These are phyloP conservation scores for Hanseniaspora thailandica DNA, from an alignment of 805 yeast species.

Conservation along the genomic window DNA sequence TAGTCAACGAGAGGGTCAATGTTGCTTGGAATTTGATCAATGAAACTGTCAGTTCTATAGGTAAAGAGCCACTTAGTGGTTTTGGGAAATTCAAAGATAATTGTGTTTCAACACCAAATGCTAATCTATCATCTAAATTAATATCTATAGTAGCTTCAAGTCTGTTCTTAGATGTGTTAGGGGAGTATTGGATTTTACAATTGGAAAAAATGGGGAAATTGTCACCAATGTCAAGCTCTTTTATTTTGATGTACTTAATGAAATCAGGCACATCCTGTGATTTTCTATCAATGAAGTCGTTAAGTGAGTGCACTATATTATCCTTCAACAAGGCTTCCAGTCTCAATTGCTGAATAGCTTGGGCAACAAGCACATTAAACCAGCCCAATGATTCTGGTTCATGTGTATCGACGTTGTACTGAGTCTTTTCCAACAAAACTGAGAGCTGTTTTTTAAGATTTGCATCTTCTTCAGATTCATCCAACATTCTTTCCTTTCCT, in stretches of 20 bases:
- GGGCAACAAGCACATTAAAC: conserved; percentile 92
- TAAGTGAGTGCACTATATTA: conserved; percentile 68
- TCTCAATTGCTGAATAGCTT: conserved; percentile 73
- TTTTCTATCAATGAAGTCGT: conserved; percentile 43
- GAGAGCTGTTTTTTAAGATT: conserved; percentile 26
- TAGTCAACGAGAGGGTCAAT: conserved; percentile 58
- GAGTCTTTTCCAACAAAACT: conserved; percentile 74
- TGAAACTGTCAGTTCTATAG: conserved; percentile 73
- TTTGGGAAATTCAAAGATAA: conserved; percentile 70
- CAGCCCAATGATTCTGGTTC: conserved; percentile 87
- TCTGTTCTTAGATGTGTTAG: conserved; percentile 37
- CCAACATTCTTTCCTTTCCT: conserved; percentile 21
- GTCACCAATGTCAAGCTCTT: conserved; percentile 83
- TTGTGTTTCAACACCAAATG: conserved; percentile 74
- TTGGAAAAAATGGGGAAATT: conserved; percentile 92
- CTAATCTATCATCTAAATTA: conserved; percentile 73
- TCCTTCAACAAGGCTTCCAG: conserved; percentile 80
- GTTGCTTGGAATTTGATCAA: conserved; percentile 86
- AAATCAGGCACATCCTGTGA: conserved; percentile 64
- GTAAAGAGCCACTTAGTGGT: conserved; percentile 74
- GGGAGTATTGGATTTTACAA: conserved; percentile 62
- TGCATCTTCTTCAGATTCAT: conserved; percentile 20
- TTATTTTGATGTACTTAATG: conserved; percentile 62
- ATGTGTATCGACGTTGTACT: conserved; percentile 81
- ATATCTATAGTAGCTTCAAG: conserved; percentile 85